Evolutionary conservation across 805 yeast species (phyloP), one percentile per base, ranked within the genome.

Genomic region (Jamesozyma lodderae): DNA sequence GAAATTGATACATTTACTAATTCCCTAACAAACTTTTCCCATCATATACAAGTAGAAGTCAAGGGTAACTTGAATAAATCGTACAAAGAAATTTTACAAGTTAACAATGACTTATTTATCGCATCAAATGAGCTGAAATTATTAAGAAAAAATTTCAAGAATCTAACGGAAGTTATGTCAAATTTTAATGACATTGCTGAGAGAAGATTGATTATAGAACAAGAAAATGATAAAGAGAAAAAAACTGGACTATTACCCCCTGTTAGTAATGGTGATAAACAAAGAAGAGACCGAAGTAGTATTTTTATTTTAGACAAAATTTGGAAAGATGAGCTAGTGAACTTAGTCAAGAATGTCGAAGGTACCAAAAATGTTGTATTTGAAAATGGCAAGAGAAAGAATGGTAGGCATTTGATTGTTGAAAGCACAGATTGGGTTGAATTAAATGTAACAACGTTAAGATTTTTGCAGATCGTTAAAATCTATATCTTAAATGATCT

Each of bases 401-500:
- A 25, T 8, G 92, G 88, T 3, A 70, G 95, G 35, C 95, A 86
- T 57, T 73, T 87, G 2, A 62, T 85, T 15, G 72, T 77, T 8
- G 92, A 87, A 49, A 77, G 86, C 55, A 81, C 81, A 2, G 72
- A 87, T 35, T 88, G 96, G 96, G 75, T 72, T 41, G 95, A 87
- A 59, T 63, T 88, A 42, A 87, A 86, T 51, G 75, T 81, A 2
- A 87, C 92, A 0, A 85, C 94, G 10, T 77, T 85, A 74, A 84
- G 84, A 55, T 79, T 87, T 1, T 67, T 79, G 24, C 78, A 81
- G 47, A 79, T 85, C 2, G 77, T 81, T 4, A 94, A 82, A 51
- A 57, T 88, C 33, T 82, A 83, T 50, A 59, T 88, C 7, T 65
- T 88, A 47, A 87, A 81, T 53, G 96, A 88, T 57, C 69, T 79